phyloP scores from a whole-genome alignment of 2,329 filamentous ascomycete species.

The Fusarium duplospermum region DNA sequence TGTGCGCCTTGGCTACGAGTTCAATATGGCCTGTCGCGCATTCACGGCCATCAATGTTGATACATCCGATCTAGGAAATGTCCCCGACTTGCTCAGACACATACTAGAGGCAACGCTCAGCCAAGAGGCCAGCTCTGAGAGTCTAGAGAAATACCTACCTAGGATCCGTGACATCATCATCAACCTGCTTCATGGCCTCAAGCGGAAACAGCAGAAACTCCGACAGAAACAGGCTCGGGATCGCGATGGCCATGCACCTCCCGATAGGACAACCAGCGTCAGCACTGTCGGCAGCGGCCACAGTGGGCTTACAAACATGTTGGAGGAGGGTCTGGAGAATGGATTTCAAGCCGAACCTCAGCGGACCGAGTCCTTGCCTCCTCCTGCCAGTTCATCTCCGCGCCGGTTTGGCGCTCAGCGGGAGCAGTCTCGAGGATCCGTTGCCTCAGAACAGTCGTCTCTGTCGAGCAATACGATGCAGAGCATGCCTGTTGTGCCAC shows the following conservation, averaged over 20 bases:
- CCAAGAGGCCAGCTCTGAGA: conserved; percentile 94
- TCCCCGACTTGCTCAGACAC: conserved; percentile 87
- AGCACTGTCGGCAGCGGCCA: conserved; percentile 68
- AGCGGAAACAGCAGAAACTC: conserved; percentile 95
- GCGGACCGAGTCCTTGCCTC: conserved; percentile 44
- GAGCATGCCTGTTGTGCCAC: conserved; percentile 78
- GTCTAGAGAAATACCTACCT: conserved; percentile 92
- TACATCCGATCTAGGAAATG: conserved; percentile 91
- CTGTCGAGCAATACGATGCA: conserved; percentile 82
- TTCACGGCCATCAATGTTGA: conserved; percentile 98
- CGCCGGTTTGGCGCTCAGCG: conserved; percentile 60
- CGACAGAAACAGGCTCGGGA: conserved; percentile 71
- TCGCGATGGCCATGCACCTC: conserved; percentile 57
- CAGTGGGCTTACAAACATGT: conserved; percentile 65
- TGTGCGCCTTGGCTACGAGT: conserved; percentile 96
- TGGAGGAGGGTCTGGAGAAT: conserved; percentile 70
- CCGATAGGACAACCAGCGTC: conserved; percentile 67
- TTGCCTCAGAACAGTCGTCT: conserved; percentile 71
- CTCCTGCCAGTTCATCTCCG: conserved; percentile 55
- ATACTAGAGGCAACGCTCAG: conserved; percentile 97
- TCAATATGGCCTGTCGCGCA: conserved; percentile 97
- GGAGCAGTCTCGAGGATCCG: conserved; percentile 63
- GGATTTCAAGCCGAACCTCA: conserved; percentile 59
- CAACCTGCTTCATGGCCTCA: conserved; percentile 93
- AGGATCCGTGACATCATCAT: conserved; percentile 99